Percentiles rank a stretch among this genome's conserved stretches.
These are phyloP conservation scores for Tuber brumale DNA, from an alignment of 495 filamentous ascomycete species.

Conservation along the genomic window DNA sequence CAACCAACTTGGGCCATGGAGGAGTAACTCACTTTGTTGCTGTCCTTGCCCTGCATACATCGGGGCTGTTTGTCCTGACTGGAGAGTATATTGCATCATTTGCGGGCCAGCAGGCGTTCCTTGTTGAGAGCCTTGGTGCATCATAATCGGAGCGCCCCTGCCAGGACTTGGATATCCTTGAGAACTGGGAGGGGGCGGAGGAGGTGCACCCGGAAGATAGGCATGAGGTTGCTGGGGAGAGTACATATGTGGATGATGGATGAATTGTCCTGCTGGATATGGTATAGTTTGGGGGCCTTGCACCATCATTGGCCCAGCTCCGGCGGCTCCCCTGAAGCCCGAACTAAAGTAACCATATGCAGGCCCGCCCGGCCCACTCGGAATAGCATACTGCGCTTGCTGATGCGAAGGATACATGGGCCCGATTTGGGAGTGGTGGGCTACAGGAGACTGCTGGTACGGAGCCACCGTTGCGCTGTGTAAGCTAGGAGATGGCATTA, in stretches of 20 bases:
- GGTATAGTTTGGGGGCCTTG: conserved; percentile 56
- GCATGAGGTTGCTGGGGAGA: conserved; percentile 59
- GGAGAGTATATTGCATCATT: conserved; percentile 43
- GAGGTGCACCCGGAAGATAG: conserved; percentile 54
- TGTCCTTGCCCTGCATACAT: conserved; percentile 41
- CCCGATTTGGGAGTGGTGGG: conserved; percentile 53
- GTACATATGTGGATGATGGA: conserved; percentile 52
- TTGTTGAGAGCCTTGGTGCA: conserved; percentile 50
- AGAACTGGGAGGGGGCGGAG: conserved; percentile 52
- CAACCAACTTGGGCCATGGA: conserved; percentile 34
- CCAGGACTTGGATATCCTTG: conserved; percentile 60
- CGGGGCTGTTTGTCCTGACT: conserved; percentile 39
- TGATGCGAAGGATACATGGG: conserved; percentile 48
- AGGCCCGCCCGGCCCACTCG: conserved; percentile 48
- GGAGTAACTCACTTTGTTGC: conserved; percentile 42
- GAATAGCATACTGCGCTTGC: conserved; percentile 55
- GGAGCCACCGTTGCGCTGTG: conserved; percentile 54
- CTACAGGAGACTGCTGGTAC: conserved; percentile 51
- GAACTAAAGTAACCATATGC: conserved; percentile 49
- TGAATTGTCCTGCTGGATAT: conserved; percentile 51
- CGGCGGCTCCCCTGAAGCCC: conserved; percentile 49
- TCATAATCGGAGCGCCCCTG: conserved; percentile 63
- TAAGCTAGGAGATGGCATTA: conserved; percentile 60
- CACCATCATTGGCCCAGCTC: conserved; percentile 60
- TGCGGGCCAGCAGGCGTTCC: conserved; percentile 40